Evolutionary conservation across 1,139 yeast genomes (phyloP), one percentile per base, ranked within the genome.

Genomic region (Taiozyma sp.): DNA sequence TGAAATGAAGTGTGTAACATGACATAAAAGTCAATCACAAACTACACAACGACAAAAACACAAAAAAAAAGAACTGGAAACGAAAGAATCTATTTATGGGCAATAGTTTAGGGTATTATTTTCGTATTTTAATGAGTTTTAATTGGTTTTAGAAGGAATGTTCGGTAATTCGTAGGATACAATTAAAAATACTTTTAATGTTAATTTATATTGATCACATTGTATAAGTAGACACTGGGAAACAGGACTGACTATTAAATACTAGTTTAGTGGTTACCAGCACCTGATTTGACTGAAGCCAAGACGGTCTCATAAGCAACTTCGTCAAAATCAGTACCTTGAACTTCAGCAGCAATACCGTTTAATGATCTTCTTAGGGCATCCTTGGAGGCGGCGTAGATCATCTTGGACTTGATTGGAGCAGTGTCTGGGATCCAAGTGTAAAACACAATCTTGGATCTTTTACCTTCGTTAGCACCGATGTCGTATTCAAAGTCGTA

Each of bases 401-500:
- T 88, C 99, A 93, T 95, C 86, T 93, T 93, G 65, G 95, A 60
- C 76, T 91, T 87, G 65, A 95, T 84, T 57, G 96, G 90, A 50
- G 98, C 97, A 56, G 96, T 87, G 70, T 95, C 99, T 66, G 99
- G 99, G 57, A 97, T 84, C 99, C 99, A 93, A 62, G 95, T 87
- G 78, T 72, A 87, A 75, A 93, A 93, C 55, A 92, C 85, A 66
- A 93, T 87, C 81, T 93, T 93, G 67, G 92, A 85, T 79, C 95
- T 87, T 80, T 90, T 90, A 69, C 99, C 99, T 74, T 93, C 98
- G 63, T 91, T 93, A 47, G 82, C 82, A 61, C 88, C 82, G 58
- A 89, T 76, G 70, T 91, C 97, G 73, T 91, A 93, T 74, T 92
- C 97, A 65, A 93, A 92, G 74, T 92, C 98, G 74, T 91, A 93